Evolutionary conservation across 2,329 filamentous ascomycete species (phyloP).

Genomic region (Diaporthe ampelina): DNA sequence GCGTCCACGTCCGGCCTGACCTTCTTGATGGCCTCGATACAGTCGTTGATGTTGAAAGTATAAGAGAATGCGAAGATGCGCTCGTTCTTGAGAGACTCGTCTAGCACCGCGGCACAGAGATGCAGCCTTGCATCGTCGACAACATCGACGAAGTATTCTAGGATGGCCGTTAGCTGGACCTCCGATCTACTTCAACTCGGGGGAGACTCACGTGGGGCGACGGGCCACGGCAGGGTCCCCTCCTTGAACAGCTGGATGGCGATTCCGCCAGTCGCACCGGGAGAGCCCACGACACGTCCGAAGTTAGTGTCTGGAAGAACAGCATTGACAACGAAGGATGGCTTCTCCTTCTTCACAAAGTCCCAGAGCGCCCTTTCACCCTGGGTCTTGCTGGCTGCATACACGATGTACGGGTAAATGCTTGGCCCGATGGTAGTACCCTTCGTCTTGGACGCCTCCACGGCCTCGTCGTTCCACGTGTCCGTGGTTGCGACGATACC

Average conservation of each 20-base stretch:
- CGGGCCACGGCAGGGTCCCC: neutral
- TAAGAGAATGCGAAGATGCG: slow-evolving; percentile 18
- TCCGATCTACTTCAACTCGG: neutral
- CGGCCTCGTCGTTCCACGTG: slow-evolving; percentile 44
- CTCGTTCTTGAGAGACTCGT: slow-evolving; percentile 31
- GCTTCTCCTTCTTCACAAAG: slow-evolving; percentile 40
- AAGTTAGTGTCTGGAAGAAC: slow-evolving; percentile 14
- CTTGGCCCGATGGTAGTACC: slow-evolving; percentile 3
- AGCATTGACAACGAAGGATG: slow-evolving; percentile 38
- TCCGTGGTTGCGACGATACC: slow-evolving; percentile 42
- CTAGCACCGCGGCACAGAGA: slow-evolving; percentile 22
- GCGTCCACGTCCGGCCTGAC: slow-evolving; percentile 12
- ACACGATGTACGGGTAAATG: slow-evolving; percentile 28
- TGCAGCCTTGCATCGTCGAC: slow-evolving; percentile 30
- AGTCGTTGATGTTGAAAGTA: neutral
- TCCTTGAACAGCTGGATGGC: slow-evolving; percentile 19
- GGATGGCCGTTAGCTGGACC: neutral
- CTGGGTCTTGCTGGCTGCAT: slow-evolving; percentile 42
- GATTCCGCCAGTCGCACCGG: neutral
- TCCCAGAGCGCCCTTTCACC: slow-evolving; percentile 42
- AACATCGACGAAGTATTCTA: slow-evolving; percentile 19
- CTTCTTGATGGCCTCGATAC: slow-evolving; percentile 11
- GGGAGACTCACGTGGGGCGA: neutral
- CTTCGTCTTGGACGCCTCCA: slow-evolving; percentile 19
- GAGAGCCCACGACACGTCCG: slow-evolving; percentile 10